Evolutionary conservation across 73 alveolate species (phyloP).

Genomic region (Breviolum minutum): DNA sequence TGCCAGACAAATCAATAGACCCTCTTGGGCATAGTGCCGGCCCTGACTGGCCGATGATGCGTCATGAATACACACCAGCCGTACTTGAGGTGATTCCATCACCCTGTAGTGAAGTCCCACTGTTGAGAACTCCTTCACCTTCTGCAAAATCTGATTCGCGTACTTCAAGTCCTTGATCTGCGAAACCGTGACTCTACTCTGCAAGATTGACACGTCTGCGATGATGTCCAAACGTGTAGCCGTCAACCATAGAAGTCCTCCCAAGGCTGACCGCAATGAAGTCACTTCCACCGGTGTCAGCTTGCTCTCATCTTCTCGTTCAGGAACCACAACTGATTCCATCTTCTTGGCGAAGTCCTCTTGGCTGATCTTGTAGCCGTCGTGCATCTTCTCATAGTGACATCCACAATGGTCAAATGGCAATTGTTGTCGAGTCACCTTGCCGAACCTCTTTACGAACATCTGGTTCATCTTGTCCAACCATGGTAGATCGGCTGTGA

Average conservation of each 20-base stretch:
- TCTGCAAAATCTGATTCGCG: background rate
- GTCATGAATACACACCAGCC: conserved; percentile 22
- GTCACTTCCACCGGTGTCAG: background rate
- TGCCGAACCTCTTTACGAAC: background rate
- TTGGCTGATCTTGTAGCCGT: background rate
- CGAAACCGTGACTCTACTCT: background rate
- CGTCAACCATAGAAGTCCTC: background rate
- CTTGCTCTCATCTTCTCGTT: background rate
- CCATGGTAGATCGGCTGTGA: background rate
- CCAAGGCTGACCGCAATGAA: background rate
- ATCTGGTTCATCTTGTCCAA: background rate
- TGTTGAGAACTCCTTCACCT: background rate
- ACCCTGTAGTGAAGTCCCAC: background rate
- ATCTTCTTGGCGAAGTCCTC: background rate
- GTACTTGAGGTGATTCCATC: background rate
- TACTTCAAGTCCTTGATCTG: background rate
- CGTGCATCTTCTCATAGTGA: background rate
- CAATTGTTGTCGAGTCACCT: background rate
- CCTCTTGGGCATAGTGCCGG: conserved; percentile 11
- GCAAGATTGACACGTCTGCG: background rate
- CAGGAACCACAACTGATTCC: background rate
- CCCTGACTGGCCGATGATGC: background rate
- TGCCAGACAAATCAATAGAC: background rate
- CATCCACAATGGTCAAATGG: conserved; percentile 14
- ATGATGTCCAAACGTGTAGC: background rate